phyloP scores from a whole-genome alignment of 495 filamentous ascomycete genomes.

The Penicillium odoratum region DNA sequence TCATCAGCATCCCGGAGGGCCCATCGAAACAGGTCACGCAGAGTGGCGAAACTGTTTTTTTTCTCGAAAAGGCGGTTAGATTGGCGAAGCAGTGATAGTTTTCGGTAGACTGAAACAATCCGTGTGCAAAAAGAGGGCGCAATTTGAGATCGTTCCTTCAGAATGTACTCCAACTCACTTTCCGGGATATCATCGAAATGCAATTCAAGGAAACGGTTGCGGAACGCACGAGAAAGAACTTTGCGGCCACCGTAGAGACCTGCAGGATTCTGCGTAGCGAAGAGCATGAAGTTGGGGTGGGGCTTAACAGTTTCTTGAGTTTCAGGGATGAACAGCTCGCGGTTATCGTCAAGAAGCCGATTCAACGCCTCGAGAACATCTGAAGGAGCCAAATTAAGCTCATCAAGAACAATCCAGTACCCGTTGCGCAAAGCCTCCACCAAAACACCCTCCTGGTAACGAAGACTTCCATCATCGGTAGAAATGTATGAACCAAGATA shows the following conservation, averaged over 20 bases:
- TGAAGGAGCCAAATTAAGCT: conserved; percentile 92
- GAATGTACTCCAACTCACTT: conserved; percentile 87
- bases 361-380: conserved; percentile 97
- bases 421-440: conserved; percentile 90
- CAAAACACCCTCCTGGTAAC: conserved; percentile 91
- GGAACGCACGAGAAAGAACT: conserved; percentile 86
- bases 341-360: conserved; percentile 91
- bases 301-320: conserved; percentile 92
- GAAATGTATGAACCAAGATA: conserved; percentile 96
- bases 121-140: conserved; percentile 86
- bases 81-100: conserved; percentile 85
- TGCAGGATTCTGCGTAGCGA: conserved; percentile 98
- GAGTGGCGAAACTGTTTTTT: conserved; percentile 94
- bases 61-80: conserved; percentile 91
- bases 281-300: conserved; percentile 94
- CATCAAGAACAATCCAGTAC: conserved; percentile 97
- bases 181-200: conserved; percentile 99
- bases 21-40: conserved; percentile 97
- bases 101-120: conserved; percentile 93
- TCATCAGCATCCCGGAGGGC: conserved; percentile 83
- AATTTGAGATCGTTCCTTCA: conserved; percentile 83
- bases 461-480: conserved; percentile 74
- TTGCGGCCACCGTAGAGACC: conserved; percentile 96
- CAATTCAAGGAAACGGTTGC: conserved; percentile 94
- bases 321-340: conserved; percentile 96